Evolutionary conservation across 805 yeast genomes (phyloP).

Genomic region (Groenewaldozyma tartarivorans): DNA sequence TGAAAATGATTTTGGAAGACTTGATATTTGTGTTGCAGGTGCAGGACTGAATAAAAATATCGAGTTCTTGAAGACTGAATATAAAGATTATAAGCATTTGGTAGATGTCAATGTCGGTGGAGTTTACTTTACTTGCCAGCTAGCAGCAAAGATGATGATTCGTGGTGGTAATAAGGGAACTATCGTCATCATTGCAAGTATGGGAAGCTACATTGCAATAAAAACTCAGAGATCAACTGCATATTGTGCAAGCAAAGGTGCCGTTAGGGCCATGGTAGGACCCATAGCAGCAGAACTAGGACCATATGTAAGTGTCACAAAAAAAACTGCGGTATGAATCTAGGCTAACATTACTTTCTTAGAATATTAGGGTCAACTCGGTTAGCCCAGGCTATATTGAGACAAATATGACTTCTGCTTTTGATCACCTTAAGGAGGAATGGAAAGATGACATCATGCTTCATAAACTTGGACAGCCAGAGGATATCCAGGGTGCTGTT

Average conservation of each 20-base stretch:
- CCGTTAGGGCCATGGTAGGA: constrained; percentile 28
- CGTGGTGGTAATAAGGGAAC: constrained; percentile 53
- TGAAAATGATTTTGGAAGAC: too few relatives aligned
- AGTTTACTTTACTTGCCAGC: constrained; percentile 60
- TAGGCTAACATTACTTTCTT: too few relatives aligned
- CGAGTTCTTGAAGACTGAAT: constrained; percentile 47
- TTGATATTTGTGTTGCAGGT: constrained; percentile 62
- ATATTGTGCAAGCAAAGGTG: constrained; percentile 31
- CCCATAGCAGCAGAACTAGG: constrained; percentile 51
- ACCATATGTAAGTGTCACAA: too few relatives aligned
- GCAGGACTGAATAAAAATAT: constrained; percentile 48
- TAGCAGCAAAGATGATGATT: constrained; percentile 55
- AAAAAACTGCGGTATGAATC: too few relatives aligned
- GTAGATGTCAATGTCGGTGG: constrained; percentile 64
- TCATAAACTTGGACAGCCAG: too few relatives aligned
- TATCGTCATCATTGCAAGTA: constrained; percentile 65
- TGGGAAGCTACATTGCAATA: constrained; percentile 68
- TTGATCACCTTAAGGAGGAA: too few relatives aligned
- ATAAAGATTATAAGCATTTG: constrained; percentile 51
- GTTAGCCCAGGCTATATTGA: constrained; percentile 52
- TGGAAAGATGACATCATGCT: too few relatives aligned
- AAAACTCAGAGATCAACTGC: constrained; percentile 35
- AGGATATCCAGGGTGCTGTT: constrained; percentile 37
- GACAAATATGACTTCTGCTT: constrained; percentile 50
- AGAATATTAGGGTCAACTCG: constrained; percentile 42